Base-by-base conservation (phyloP, 495 filamentous ascomycete genomes). In the Talaromyces thailandensis region DNA sequence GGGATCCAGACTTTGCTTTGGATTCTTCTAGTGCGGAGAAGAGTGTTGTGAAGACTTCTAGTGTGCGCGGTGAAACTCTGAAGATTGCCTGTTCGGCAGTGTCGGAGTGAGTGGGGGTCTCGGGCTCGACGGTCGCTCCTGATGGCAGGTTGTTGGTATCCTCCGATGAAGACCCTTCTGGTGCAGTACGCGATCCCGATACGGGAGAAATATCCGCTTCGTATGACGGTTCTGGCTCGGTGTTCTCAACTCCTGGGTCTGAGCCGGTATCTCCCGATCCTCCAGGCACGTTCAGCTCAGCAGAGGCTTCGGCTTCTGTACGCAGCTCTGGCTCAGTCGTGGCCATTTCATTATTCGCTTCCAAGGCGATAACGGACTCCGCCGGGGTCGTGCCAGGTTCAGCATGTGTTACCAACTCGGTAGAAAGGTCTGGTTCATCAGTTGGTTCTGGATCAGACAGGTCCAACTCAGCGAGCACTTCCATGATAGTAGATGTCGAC, bases 1-100 rank as follows among this genome's bases (percentile, higher is more conserved):
- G 70, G 11, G 68, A 28, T 11, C 56, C 61, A 0, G 68, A 51
- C 59, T 62, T 70, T 4, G 62, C 0, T 43, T 61, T 6, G 6
- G 23, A 28, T 26, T 55, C 51, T 26, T 55, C 51, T n/a, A 28
- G 23, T 6, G 11, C 51, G 24, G 51, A 25, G 51, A 55, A 55
- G 14, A 55, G 5, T 18, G 24, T 26, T n/a, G 23, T 16, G 24
- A 55, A 55, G 24, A 55, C 51, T 14, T 28, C 7, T n/a, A 55
- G 11, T 28, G 51, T 8, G 51, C n/a, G 4, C 6, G 51, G 23
- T 14, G 12, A 14, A 11, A 55, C 51, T 55, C n/a, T 25, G 51
- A 16, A 55, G 24, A 6, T 9, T 23, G 18, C 1, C 23, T 55
- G 14, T 24, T 55, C 51, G 12, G 23, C 21, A 16, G 23, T 14